Conservation (phyloP, 1,284 basidiomycete species). For the Cerioporus squamosus region DNA sequence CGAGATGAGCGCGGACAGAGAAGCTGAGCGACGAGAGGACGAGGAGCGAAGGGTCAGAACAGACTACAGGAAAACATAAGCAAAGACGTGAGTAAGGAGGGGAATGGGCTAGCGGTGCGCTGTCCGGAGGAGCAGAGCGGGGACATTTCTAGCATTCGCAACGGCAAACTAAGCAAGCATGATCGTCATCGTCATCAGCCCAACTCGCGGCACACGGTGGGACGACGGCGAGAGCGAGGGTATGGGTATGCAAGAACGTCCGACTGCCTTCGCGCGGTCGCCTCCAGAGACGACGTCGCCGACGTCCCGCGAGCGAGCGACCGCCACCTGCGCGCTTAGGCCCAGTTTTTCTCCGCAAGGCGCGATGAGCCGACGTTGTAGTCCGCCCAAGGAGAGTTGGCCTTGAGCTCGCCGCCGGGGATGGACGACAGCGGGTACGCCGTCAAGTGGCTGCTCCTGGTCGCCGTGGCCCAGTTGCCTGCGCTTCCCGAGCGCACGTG, state of each 20-base stretch:
- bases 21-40: conserved; percentile 31
- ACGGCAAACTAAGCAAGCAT: too few species aligned
- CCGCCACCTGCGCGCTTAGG: conserved; percentile 36
- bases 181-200: too few species aligned
- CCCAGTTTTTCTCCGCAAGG: conserved; percentile 67
- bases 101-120: background rate
- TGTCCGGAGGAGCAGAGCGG: background rate
- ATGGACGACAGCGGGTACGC: conserved; percentile 61
- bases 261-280: too few species aligned
- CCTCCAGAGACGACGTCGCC: too few species aligned
- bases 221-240: too few species aligned
- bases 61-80: conserved; percentile 30
- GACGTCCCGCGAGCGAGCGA: background rate
- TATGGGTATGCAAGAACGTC: too few species aligned
- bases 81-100: conserved; percentile 13
- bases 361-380: conserved; percentile 59
- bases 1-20: conserved; percentile 29
- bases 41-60: conserved; percentile 31
- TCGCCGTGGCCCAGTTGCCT: conserved; percentile 73
- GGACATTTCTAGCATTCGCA: background rate
- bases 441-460: conserved; percentile 54
- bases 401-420: conserved; percentile 58
- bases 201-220: too few species aligned
- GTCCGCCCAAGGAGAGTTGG: conserved; percentile 71
- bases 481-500: conserved; percentile 78